Percentiles rank a stretch among this genome's conserved stretches.
phyloP scores from a whole-genome alignment of 2,329 filamentous ascomycete genomes.

The Bipolaris zeicola region DNA sequence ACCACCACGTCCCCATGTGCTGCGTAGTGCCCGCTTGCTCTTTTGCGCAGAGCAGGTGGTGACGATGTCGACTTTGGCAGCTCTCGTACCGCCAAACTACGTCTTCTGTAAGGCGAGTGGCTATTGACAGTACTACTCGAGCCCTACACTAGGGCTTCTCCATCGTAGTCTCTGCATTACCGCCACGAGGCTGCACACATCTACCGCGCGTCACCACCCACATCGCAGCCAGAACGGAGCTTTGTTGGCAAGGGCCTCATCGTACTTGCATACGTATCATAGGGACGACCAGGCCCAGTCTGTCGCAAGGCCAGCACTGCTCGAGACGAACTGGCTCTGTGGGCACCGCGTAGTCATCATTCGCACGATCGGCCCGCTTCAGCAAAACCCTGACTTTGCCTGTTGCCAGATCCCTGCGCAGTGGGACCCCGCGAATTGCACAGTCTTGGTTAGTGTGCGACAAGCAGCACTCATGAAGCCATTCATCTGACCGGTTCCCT shows the following conservation, averaged over 20 bases:
- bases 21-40: background rate
- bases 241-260: background rate
- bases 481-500: slow-evolving; percentile 8
- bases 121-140: background rate
- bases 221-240: background rate
- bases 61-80: background rate
- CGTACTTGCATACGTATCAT: background rate
- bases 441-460: background rate
- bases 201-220: background rate
- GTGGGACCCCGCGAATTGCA: slow-evolving; percentile 10
- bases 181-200: slow-evolving; percentile 18
- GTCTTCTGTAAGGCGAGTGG: background rate
- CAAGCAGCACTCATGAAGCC: slow-evolving; percentile 1
- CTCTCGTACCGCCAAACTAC: background rate
- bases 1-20: background rate
- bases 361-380: slow-evolving; percentile 8
- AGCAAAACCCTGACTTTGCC: slow-evolving; percentile 1
- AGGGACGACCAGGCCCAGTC: background rate
- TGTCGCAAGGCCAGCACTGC: slow-evolving; percentile 5
- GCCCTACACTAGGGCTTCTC: slow-evolving; percentile 3
- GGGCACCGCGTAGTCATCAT: background rate
- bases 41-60: background rate
- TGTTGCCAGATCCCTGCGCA: slow-evolving; percentile 2
- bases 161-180: background rate
- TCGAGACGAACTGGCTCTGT: background rate